Conservation (phyloP, 2,329 filamentous ascomycete genomes). For the Fusarium neocosmosporiellum region DNA sequence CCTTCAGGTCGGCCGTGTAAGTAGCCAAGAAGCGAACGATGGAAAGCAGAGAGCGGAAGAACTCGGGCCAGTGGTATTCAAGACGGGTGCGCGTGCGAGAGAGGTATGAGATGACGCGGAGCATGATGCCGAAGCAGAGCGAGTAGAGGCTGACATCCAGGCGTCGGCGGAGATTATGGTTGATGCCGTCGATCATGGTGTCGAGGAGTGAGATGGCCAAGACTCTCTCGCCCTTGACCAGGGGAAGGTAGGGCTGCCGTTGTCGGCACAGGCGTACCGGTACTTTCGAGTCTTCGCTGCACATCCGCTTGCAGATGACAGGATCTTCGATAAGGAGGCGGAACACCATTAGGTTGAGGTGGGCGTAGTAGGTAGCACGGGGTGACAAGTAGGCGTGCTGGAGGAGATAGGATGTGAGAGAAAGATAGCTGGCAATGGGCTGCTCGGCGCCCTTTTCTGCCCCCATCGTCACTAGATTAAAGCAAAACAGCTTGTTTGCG, state of each 20-base stretch:
- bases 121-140: slow-evolving; percentile 82
- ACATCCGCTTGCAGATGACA: slow-evolving; percentile 83
- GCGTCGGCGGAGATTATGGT: slow-evolving; percentile 88
- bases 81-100: slow-evolving; percentile 85
- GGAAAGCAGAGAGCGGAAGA: slow-evolving; percentile 89
- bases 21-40: slow-evolving; percentile 91
- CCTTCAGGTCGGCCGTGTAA: slow-evolving; percentile 82
- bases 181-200: slow-evolving; percentile 88
- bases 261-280: slow-evolving; percentile 89
- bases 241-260: slow-evolving; percentile 84
- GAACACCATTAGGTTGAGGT: slow-evolving; percentile 86
- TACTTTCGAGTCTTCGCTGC: slow-evolving; percentile 79
- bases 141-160: slow-evolving; percentile 89
- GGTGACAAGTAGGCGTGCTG: slow-evolving; percentile 90
- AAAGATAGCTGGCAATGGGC: slow-evolving; percentile 85
- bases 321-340: slow-evolving; percentile 90
- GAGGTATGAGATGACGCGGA: slow-evolving; percentile 86
- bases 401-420: slow-evolving; percentile 89
- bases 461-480: slow-evolving; percentile 75
- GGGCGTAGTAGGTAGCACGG: slow-evolving; percentile 83
- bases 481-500: slow-evolving; percentile 95
- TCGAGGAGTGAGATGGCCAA: slow-evolving; percentile 84
- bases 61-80: slow-evolving; percentile 92
- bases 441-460: slow-evolving; percentile 75
- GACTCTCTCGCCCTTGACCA: slow-evolving; percentile 77